Conservation (phyloP, 1,284 basidiomycete genomes). For the Taiwanofungus camphoratus region DNA sequence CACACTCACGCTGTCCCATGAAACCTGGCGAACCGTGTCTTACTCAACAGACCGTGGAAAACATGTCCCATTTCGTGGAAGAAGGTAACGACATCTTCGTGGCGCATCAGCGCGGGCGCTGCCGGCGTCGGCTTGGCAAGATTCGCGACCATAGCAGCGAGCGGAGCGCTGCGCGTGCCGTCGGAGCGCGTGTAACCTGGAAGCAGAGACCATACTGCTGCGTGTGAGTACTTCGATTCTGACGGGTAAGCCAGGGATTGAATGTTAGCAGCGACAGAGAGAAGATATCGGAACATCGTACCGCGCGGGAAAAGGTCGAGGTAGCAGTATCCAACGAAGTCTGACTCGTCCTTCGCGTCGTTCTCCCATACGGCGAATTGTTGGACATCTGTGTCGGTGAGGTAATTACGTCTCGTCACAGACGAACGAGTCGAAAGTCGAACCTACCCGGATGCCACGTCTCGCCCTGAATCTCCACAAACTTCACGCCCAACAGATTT, state of each 20-base stretch:
- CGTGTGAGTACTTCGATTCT: constrained; percentile 81
- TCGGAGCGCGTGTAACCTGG: constrained; percentile 50
- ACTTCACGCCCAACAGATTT: constrained; percentile 68
- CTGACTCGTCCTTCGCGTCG: constrained; percentile 59
- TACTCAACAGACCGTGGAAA: constrained; percentile 75
- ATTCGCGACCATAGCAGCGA: constrained; percentile 83
- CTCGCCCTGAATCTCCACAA: constrained; percentile 56
- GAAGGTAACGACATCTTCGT: constrained; percentile 76
- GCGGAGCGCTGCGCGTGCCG: constrained; percentile 64
- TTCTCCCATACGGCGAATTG: constrained; percentile 80
- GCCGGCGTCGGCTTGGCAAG: constrained; percentile 77
- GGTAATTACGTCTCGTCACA: not conserved
- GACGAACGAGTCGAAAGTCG: not conserved
- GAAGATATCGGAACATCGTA: constrained; percentile 27
- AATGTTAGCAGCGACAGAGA: not conserved
- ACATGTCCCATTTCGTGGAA: constrained; percentile 87
- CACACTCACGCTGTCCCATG: constrained; percentile 61
- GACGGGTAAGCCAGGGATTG: constrained; percentile 1
- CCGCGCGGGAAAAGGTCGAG: constrained; percentile 84
- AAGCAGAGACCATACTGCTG: constrained; percentile 77
- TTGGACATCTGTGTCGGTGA: constrained; percentile 53
- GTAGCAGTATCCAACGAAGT: constrained; percentile 77
- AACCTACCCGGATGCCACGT: constrained; percentile 72
- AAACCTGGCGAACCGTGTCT: constrained; percentile 70
- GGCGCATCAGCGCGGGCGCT: constrained; percentile 77